These are phyloP conservation scores for Penicillium hordei DNA, from an alignment of 2,329 filamentous ascomycete species.

Conservation along the genomic window DNA sequence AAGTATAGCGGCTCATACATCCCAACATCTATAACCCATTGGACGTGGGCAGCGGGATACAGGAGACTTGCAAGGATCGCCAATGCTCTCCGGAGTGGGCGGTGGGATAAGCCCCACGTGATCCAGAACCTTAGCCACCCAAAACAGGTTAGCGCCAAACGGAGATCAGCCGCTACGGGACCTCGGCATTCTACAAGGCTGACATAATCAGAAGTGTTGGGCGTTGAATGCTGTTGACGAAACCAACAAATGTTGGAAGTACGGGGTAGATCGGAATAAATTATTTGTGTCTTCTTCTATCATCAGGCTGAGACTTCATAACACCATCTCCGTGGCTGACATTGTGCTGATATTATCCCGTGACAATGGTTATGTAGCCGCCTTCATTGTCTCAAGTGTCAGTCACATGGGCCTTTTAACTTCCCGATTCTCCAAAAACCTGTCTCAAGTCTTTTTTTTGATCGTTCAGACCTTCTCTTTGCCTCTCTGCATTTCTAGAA, in stretches of 20 bases:
- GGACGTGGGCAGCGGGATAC: conserved; percentile 26
- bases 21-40: conserved; percentile 41
- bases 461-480: conserved; percentile 14
- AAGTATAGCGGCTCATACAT: conserved; percentile 49
- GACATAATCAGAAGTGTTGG: conserved; percentile 24
- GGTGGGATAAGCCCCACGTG: conserved; percentile 5
- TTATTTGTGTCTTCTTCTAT: not conserved
- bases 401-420: conserved; percentile 40
- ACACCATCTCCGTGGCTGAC: not conserved
- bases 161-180: conserved; percentile 23
- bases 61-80: conserved; percentile 5
- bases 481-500: conserved; percentile 12
- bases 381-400: conserved; percentile 27
- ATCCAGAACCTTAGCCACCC: not conserved
- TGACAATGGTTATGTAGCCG: conserved; percentile 18
- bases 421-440: conserved; percentile 24
- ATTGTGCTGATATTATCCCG: conserved; percentile 4
- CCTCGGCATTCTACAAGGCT: conserved; percentile 21
- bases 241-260: conserved; percentile 5
- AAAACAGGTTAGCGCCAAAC: conserved; percentile 11
- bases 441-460: conserved; percentile 10
- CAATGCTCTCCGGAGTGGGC: conserved; percentile 5
- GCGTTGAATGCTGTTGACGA: conserved; percentile 18
- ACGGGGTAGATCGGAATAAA: not conserved
- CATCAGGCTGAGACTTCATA: not conserved